These are phyloP conservation scores for Trifolium pratense DNA, from an alignment of 306 rosid species.

Conservation along the genomic window DNA sequence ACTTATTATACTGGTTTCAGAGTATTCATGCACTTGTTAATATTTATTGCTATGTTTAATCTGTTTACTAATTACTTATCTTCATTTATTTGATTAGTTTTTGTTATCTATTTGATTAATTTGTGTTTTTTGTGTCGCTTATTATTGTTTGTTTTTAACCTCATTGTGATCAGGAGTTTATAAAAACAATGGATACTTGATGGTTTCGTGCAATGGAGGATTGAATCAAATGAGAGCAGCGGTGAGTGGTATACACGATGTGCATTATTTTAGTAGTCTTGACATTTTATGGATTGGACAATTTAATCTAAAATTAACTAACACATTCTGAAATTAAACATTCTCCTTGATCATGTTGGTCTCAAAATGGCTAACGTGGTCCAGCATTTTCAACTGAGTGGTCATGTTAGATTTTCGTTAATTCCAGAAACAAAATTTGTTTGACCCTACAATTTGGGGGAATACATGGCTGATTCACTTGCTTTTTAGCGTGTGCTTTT, in stretches of 20 bases:
- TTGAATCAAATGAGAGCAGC: conserved; percentile 99
- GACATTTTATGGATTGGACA: not conserved
- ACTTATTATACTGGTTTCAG: not conserved
- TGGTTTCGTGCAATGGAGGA: conserved; percentile 98
- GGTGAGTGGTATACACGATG: conserved; percentile 55
- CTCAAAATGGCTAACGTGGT: not conserved
- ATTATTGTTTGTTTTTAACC: not conserved
- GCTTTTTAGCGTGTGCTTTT: not conserved
- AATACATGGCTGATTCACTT: not conserved
- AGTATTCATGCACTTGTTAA: not conserved
- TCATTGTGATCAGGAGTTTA: conserved; percentile 64
- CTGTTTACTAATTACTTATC: not conserved
- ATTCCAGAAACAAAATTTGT: not conserved
- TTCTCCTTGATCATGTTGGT: too few relatives aligned
- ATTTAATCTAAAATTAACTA: not conserved
- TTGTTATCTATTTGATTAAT: not conserved
- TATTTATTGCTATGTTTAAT: not conserved
- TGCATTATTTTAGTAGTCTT: not conserved
- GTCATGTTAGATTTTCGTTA: not conserved
- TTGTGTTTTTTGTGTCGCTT: not conserved
- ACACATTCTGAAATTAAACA: too few relatives aligned
- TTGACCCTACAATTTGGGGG: not conserved
- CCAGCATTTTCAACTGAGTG: not conserved
- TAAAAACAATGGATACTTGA: conserved; percentile 89
- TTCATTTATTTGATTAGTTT: not conserved